Conservation (phyloP, 2,329 filamentous ascomycete species). For the Sodiomyces alkalinus region DNA sequence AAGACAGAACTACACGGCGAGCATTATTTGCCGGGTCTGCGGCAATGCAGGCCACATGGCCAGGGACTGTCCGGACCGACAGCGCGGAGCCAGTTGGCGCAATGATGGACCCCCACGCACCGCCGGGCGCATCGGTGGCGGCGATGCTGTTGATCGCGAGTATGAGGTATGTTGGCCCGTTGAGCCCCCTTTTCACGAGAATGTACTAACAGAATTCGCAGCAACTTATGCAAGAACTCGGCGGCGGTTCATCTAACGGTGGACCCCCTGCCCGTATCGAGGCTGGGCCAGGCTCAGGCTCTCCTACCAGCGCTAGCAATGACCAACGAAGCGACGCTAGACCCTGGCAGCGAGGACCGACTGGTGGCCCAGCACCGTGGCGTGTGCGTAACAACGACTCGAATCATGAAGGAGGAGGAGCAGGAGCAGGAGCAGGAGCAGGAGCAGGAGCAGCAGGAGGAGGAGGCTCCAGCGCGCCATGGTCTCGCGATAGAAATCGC, state of each 20-base stretch:
- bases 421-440: slow-evolving; percentile 22
- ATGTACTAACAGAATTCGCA: slow-evolving; percentile 28
- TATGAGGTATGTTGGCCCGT: slow-evolving; percentile 59
- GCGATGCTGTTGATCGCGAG: slow-evolving; percentile 81
- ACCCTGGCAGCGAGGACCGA: slow-evolving; percentile 80
- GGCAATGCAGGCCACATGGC: slow-evolving; percentile 98
- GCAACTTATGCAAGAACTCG: slow-evolving; percentile 97
- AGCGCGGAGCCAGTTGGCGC: slow-evolving; percentile 82
- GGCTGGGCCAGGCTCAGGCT: slow-evolving; percentile 57
- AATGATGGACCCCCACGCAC: slow-evolving; percentile 47
- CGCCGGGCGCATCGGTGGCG: slow-evolving; percentile 54
- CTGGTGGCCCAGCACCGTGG: slow-evolving; percentile 76
- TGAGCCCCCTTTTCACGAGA: neutral
- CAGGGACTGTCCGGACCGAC: slow-evolving; percentile 88
- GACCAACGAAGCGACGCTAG: slow-evolving; percentile 41
- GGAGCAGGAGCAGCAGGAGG: slow-evolving; percentile 24
- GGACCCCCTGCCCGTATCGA: slow-evolving; percentile 70
- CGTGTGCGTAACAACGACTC: slow-evolving; percentile 39
- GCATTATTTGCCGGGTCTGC: slow-evolving; percentile 96
- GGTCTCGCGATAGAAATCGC: slow-evolving; percentile 41
- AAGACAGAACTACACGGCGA: slow-evolving; percentile 96
- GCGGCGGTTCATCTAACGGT: slow-evolving; percentile 49
- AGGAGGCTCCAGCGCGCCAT: slow-evolving; percentile 39
- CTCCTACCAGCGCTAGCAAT: too few relatives aligned
- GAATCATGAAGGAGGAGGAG: slow-evolving; percentile 17